These are phyloP conservation scores for Camellia oleifera DNA, from an alignment of 179 eudicot genomes.

Conservation along the genomic window DNA sequence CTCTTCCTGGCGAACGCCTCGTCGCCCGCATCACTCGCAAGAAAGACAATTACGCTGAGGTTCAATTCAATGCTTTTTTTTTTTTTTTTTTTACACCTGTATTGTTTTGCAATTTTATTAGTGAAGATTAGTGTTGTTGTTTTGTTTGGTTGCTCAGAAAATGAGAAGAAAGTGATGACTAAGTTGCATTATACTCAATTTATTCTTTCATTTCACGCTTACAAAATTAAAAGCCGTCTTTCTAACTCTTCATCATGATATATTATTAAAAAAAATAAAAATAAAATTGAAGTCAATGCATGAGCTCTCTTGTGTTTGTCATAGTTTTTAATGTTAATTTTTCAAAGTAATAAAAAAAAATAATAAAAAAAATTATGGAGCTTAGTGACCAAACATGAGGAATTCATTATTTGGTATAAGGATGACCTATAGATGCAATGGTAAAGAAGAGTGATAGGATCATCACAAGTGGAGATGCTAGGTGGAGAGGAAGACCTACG, in stretches of 20 bases:
- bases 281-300: background rate
- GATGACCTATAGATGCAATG: too few species aligned
- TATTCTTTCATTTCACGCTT: background rate
- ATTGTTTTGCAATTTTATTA: background rate
- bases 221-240: too few species aligned
- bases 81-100: background rate
- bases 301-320: background rate
- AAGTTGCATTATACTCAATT: background rate
- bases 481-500: too few species aligned
- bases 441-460: too few species aligned
- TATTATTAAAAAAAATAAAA: too few species aligned
- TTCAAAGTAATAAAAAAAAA: too few species aligned
- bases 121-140: background rate
- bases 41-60: conserved; percentile 85
- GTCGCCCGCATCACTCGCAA: conserved; percentile 80
- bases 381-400: background rate
- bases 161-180: background rate
- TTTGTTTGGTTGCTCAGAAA: background rate
- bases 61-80: conserved; percentile 3
- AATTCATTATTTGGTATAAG: background rate
- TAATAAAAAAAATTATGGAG: background rate
- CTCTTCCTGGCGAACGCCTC: conserved; percentile 88
- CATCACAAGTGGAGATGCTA: too few species aligned
- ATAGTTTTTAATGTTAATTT: background rate
- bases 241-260: too few species aligned